Conservation (phyloP, 257 asterid species). For the Lantana camara region DNA sequence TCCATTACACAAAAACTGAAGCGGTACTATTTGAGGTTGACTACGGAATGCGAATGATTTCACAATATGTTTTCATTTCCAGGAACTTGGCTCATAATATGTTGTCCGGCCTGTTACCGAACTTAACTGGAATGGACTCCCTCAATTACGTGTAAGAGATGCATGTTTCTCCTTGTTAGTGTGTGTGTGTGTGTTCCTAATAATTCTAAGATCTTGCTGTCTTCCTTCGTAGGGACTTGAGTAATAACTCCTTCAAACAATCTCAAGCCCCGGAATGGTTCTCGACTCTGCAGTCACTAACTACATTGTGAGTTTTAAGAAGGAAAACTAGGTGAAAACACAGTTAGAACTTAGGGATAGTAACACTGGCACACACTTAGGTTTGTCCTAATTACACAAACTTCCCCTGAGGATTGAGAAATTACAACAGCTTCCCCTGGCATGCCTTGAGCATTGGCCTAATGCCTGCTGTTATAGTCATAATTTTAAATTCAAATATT, state of each 20-base stretch:
- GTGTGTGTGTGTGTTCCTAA: too few relatives aligned
- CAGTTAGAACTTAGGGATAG: too few relatives aligned
- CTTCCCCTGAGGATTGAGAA: too few relatives aligned
- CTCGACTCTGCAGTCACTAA: slow-evolving; percentile 67
- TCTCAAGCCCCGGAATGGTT: slow-evolving; percentile 80
- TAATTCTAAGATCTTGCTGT: not conserved
- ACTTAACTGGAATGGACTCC: slow-evolving; percentile 73
- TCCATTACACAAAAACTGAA: not conserved
- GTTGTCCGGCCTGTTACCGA: slow-evolving; percentile 74
- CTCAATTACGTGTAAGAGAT: slow-evolving; percentile 75
- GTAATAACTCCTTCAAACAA: slow-evolving; percentile 78
- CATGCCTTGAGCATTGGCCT: too few relatives aligned
- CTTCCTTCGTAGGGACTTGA: slow-evolving; percentile 70
- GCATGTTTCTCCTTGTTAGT: not conserved
- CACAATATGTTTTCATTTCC: slow-evolving; percentile 13
- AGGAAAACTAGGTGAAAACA: not conserved
- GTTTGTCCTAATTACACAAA: too few relatives aligned
- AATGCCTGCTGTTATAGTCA: too few relatives aligned
- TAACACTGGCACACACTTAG: too few relatives aligned
- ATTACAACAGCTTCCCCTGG: too few relatives aligned
- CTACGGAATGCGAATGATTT: slow-evolving; percentile 5
- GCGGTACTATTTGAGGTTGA: not conserved
- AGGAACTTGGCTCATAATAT: slow-evolving; percentile 87
- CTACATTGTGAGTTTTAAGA: slow-evolving; percentile 71
- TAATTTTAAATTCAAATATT: too few relatives aligned